Conservation (phyloP, 345 rosid species). For the Lumnitzera littorea region DNA sequence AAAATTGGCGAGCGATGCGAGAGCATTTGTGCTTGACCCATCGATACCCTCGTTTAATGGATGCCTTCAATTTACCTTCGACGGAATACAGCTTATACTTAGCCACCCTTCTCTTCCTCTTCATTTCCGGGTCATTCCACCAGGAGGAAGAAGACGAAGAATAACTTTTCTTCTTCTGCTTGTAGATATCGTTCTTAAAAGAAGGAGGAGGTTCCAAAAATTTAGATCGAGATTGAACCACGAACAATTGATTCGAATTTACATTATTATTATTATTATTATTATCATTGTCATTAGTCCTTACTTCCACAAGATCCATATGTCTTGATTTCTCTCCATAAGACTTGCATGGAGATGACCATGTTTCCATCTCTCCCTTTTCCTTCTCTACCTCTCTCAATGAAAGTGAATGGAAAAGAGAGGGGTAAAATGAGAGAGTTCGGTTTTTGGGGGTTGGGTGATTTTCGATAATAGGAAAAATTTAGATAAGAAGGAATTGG, state of each 20-base stretch:
- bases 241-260: not conserved
- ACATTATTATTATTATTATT: too few relatives aligned
- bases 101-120: conserved; percentile 10
- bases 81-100: conserved; percentile 39
- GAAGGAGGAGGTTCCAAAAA: not conserved
- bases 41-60: conserved; percentile 35
- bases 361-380: conserved; percentile 3
- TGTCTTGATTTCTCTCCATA: conserved; percentile 1
- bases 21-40: conserved; percentile 49
- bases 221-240: conserved; percentile 9
- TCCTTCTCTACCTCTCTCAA: conserved; percentile 1
- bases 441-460: not conserved
- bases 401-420: not conserved
- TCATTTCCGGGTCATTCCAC: conserved; percentile 7
- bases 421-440: not conserved
- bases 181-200: conserved; percentile 38
- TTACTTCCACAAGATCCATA: not conserved
- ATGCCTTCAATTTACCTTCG: conserved; percentile 39
- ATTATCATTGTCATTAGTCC: too few relatives aligned
- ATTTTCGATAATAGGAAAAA: not conserved
- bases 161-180: conserved; percentile 32
- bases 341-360: not conserved
- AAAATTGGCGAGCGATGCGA: conserved; percentile 13
- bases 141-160: conserved; percentile 3
- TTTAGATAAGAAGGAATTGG: too few relatives aligned